phyloP scores from a whole-genome alignment of 805 yeast species.

The Lipomyces chichibuensis region DNA sequence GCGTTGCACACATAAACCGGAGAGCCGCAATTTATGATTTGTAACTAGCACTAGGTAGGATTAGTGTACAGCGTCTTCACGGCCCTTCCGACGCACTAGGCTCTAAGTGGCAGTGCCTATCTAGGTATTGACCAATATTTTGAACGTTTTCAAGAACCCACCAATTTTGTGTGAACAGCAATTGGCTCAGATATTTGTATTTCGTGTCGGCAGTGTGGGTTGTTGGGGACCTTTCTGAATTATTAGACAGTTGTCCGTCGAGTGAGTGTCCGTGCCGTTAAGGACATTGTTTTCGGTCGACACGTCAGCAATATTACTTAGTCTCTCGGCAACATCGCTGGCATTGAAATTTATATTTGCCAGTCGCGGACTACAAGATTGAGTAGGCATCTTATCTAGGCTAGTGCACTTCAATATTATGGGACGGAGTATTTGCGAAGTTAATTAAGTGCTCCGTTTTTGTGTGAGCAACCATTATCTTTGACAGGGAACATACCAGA shows the following conservation, averaged over 20 bases:
- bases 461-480: neutral
- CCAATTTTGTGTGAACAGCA: neutral
- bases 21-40: too few relatives aligned
- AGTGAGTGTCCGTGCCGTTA: neutral
- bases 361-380: neutral
- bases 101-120: neutral
- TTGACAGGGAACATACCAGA: neutral
- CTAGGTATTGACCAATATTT: neutral
- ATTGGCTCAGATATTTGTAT: neutral
- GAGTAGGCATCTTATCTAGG: neutral
- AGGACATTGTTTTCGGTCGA: neutral
- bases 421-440: neutral
- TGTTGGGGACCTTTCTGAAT: neutral
- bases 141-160: neutral
- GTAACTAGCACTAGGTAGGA: too few relatives aligned
- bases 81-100: too few relatives aligned
- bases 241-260: neutral
- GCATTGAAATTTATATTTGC: neutral
- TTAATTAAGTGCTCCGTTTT: neutral
- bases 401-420: neutral
- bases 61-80: too few relatives aligned
- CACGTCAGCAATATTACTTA: neutral
- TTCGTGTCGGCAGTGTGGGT: neutral
- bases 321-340: neutral
- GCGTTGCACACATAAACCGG: too few relatives aligned